Conservation (phyloP, 768 basidiomycete species). For the Tricholomella constricta region DNA sequence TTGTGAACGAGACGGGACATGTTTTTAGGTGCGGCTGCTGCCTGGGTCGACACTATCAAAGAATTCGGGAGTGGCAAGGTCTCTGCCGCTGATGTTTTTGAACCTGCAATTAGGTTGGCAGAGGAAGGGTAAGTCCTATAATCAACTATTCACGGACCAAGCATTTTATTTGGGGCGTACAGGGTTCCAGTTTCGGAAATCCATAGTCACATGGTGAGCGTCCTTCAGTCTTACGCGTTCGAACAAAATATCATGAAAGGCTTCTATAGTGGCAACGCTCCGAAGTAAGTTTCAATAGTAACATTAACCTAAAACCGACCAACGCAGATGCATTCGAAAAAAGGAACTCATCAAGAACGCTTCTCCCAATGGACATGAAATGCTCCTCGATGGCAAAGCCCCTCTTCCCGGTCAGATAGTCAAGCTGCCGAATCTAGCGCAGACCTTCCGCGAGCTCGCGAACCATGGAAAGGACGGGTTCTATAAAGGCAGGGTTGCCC, state of each 20-base stretch:
- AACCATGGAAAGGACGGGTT: slow-evolving; percentile 88
- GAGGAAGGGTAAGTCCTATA: slow-evolving; percentile 72
- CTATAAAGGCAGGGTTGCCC: slow-evolving; percentile 89
- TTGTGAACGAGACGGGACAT: slow-evolving; percentile 5
- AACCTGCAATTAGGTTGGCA: slow-evolving; percentile 88
- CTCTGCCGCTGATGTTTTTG: slow-evolving; percentile 68
- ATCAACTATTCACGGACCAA: neutral
- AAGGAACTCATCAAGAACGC: slow-evolving; percentile 76
- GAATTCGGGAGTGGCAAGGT: slow-evolving; percentile 77
- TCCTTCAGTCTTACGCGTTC: slow-evolving; percentile 3
- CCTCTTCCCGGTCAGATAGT: slow-evolving; percentile 87
- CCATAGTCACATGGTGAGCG: slow-evolving; percentile 56
- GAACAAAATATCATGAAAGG: slow-evolving; percentile 1
- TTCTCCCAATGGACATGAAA: slow-evolving; percentile 83
- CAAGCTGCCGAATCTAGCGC: slow-evolving; percentile 77
- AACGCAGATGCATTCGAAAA: too few species aligned
- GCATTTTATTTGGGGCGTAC: neutral
- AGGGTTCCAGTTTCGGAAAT: slow-evolving; percentile 91
- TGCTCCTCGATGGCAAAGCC: slow-evolving; percentile 83
- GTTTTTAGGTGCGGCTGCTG: slow-evolving; percentile 79
- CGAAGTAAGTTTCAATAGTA: slow-evolving; percentile 42
- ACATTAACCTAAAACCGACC: slow-evolving; percentile 3
- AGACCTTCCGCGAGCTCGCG: slow-evolving; percentile 80
- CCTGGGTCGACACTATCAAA: slow-evolving; percentile 91
- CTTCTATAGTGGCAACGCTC: slow-evolving; percentile 52